Base-by-base conservation (phyloP, 768 basidiomycete genomes). In the Agaricus sinodeliciosus region DNA sequence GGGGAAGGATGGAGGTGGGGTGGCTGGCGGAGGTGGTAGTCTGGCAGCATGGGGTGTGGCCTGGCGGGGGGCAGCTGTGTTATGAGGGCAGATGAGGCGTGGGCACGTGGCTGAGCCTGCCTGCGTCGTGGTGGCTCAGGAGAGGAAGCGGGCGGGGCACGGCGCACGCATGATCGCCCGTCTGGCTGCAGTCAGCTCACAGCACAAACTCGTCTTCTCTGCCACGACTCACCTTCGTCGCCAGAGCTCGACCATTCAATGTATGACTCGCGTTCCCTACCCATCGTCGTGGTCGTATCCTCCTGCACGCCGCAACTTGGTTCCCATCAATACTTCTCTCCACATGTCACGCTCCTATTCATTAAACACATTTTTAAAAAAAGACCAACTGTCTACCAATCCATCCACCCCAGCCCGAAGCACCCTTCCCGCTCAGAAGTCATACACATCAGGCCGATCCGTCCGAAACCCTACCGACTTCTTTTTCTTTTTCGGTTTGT, bases 391-490 rank as follows among this genome's bases (percentile, higher is more conserved):
- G 42, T 13, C 51, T 52, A 11, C n/a, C n/a, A n/a, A n/a, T n/a
- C n/a, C n/a, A n/a, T n/a, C n/a, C n/a, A n/a, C n/a, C n/a, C n/a
- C n/a, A n/a, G n/a, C n/a, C n/a, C n/a, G n/a, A n/a, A n/a, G n/a
- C n/a, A n/a, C n/a, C n/a, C n/a, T n/a, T n/a, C n/a, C n/a, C n/a
- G n/a, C 7, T 31, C 50, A 59, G 48, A 57, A 59, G 49, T 59
- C 87, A 63, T 88, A 89, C 67, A 89, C 58, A 57, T 88, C 87
- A 27, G 80, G 82, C 54, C 73, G 70, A 60, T 86, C 84, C 51
- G 80, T 78, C 48, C 71, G 74, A 65, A 90, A 90, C 1, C 76
- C 82, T 1, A 90, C 87, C 51, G 72, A 78, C 71, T 89, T 89
- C 69, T 77, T 79, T 3, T 65, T 59, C 67, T 43, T 56, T 46